Base-by-base conservation (phyloP, 148 eudicot species). In the Fallopia convolvulus region DNA sequence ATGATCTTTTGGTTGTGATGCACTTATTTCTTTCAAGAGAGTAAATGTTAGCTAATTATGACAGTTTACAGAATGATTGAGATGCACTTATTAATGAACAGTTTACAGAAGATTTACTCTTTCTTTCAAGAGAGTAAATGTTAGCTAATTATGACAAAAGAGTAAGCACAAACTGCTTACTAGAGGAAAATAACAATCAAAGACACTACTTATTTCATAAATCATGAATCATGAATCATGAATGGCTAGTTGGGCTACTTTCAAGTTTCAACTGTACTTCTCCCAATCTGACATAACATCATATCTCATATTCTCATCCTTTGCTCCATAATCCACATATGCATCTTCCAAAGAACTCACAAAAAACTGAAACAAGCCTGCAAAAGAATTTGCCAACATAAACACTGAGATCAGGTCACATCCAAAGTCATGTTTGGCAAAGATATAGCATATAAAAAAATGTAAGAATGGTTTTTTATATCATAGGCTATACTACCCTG, bases 261-360 rank as follows among this genome's bases (percentile, higher is more conserved):
- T 63, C 32, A 58, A 14, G 11, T 58, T 21, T 9, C 36, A 63
- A 13, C 70, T 26, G 6, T 30, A 32, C 39, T 26, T n/a, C 26
- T n/a, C 61, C 26, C 20, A 21, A 52, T 52, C 56, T 55, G 20
- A 48, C 12, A 11, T 13, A 17, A 18, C 8, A 18, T 61, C 21
- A 14, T 26, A 26, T 26, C 30, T 26, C 30, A 26, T 26, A 26
- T 26, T 68, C 72, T 68, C 21, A 68, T 6, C n/a, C 20, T 36
- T 68, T 68, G 44, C 72, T 68, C 46, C 72, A 33, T 68, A 36
- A 68, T 68, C 72, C 72, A 68, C 72, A 36, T 39, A 33, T 68
- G 72, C 72, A 68, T 36, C 72, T 36, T 68, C 72, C 46, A 14
- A 68, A 36, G 44, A 68, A 68, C 72, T 68, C 72, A 6, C 72